Base-by-base conservation (phyloP, 139 green algal species). In the Nannochloris sp. region DNA sequence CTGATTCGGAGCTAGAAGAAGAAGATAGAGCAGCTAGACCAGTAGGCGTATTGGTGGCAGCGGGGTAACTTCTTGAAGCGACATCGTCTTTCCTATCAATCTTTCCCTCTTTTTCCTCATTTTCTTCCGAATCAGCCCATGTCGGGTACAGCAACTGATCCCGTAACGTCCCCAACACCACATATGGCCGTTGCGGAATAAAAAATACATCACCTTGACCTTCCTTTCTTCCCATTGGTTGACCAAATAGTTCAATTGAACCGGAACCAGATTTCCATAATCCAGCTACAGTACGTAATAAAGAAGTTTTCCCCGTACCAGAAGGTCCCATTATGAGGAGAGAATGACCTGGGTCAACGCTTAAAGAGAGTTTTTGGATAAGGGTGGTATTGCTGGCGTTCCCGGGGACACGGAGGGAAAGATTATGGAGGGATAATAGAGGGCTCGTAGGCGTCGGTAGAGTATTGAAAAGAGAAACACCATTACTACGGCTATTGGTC, bases 141-240 rank as follows among this genome's bases (percentile, higher is more conserved):
- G 76, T 83, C 39, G 89, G 89, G 78, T 96, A 96, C 55, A 96
- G 79, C 71, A 94, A 65, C 77, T 97, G 89, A 45, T 97, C 85
- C 5, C 85, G 33, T 4, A 98, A 81, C 19, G 74, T 88, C 54
- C 92, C 93, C 47, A 98, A 81, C 39, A 97, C 90, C 78, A 98
- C 87, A 78, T 98, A 98, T 0, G 93, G 93, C 55, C 84, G 80
- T 77, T 99, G 93, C 6, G 93, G 93, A 61, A 98, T 70, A 74
- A 98, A 90, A 54, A 90, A 81, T 15, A 85, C 57, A 29, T 72
- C 80, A 37, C 59, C 60, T 46, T 61, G 31, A 2, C 56, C 60
- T 33, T 74, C 71, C 0, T 44, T 31, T n/a, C 66, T 42, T 19
- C 76, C 76, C 35, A 81, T 73, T 6, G 47, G 64, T 48, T 78